Base-by-base conservation (phyloP, 257 asterid genomes). In the Fraxinus anomala region DNA sequence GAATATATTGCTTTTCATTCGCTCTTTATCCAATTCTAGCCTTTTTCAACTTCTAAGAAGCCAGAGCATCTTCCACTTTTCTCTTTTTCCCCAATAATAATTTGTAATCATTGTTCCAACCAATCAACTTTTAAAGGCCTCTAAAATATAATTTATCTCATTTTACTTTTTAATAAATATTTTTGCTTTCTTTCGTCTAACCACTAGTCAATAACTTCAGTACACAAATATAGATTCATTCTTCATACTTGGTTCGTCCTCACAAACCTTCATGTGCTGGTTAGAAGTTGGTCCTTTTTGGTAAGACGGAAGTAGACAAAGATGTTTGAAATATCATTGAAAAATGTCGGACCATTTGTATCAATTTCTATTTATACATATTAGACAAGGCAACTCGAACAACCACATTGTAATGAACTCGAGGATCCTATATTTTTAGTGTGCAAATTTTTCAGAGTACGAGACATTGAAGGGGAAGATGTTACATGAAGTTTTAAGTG, bases 401-500 rank as follows among this genome's bases (percentile, higher is more conserved):
- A 5, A 3, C 54, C 54, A 13, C 3, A 13, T 44, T 2, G 6
- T 13, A 13, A 13, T 44, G 17, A 44, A 44, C 5, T 44, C 10
- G 1, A 44, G 5, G 19, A 51, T 51, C 2, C 9, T 51, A 54
- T 54, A 5, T 3, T 44, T 13, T 54, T 17, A 51, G 23, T 0
- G 21, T 19, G 10, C 24, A 54, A 19, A 0, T 17, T 6, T 19
- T 16, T 54, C 19, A n/a, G 26, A 54, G 65, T 54, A n/a, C n/a
- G 26, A 36, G 74, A 70, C 74, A n/a, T 70, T 4, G 12, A 54
- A 54, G 12, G n/a, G 4, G 65, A 23, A 21, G 56, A 70, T 70
- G 74, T 70, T 39, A 70, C 40, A 33, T 70, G 74, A 70, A 13
- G 56, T 70, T 40, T 70, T 70, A 12, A 16, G 24, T 5, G 24